Conservation (phyloP, 768 basidiomycete species). For the Mrakia hoshinonis region DNA sequence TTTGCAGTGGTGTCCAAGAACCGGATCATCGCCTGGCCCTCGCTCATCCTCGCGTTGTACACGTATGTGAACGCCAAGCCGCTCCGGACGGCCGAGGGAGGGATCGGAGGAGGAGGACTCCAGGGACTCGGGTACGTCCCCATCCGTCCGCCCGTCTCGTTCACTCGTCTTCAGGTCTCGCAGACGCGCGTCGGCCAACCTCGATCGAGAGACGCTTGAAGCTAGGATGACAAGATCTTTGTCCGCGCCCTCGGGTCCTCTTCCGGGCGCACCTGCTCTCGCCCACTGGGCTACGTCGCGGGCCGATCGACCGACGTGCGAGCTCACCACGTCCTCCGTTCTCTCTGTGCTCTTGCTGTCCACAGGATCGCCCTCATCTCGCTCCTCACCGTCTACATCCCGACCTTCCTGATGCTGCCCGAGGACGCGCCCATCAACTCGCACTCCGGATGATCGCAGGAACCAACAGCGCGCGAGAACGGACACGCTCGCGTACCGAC, state of each 20-base stretch:
- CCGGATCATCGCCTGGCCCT: constrained; percentile 19
- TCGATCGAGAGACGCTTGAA: background rate
- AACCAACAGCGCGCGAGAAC: no score
- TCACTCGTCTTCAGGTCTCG: background rate
- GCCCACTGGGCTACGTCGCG: no score
- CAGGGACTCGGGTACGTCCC: constrained; percentile 11
- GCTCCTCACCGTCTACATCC: constrained; percentile 16
- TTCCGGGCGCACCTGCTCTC: no score
- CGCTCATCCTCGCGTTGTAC: constrained; percentile 4
- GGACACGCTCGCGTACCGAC: no score
- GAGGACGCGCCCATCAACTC: background rate
- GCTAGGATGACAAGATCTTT: no score
- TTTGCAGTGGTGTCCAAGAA: constrained; percentile 8
- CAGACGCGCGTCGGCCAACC: background rate
- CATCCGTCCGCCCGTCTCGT: background rate
- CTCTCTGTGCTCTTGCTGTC: background rate
- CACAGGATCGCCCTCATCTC: constrained; percentile 8
- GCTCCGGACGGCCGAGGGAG: constrained; percentile 2
- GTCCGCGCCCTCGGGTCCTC: no score
- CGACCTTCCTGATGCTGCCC: constrained; percentile 12
- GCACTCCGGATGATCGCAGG: background rate
- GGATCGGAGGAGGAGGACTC: background rate
- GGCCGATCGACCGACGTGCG: no score
- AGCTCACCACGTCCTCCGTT: background rate
- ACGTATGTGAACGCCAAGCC: constrained; percentile 15